These are phyloP conservation scores for Candida glucosophila DNA, from an alignment of 1,139 yeast genomes.

Conservation along the genomic window DNA sequence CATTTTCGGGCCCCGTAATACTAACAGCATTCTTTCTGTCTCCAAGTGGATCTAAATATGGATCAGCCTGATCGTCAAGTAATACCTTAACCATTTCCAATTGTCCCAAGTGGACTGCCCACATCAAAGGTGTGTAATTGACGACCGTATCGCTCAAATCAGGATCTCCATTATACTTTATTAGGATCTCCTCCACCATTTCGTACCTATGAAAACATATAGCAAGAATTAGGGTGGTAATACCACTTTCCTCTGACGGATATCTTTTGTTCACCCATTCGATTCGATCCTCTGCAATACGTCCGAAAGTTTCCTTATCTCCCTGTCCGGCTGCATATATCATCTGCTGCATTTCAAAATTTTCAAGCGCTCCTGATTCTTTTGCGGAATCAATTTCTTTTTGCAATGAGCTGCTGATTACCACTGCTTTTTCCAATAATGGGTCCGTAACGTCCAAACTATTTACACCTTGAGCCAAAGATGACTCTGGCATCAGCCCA, in stretches of 20 bases:
- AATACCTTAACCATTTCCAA: slow-evolving; percentile 26
- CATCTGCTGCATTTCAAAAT: slow-evolving; percentile 12
- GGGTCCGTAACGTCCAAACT: slow-evolving; percentile 25
- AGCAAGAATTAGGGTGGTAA: slow-evolving; percentile 44
- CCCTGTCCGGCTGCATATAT: slow-evolving; percentile 46
- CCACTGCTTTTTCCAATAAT: slow-evolving; percentile 33
- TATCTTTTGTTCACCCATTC: slow-evolving; percentile 19
- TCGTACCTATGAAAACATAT: slow-evolving; percentile 39
- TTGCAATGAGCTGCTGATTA: slow-evolving; percentile 39
- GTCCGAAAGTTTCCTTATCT: slow-evolving; percentile 36
- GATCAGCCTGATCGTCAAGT: slow-evolving; percentile 35
- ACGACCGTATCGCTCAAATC: slow-evolving; percentile 28
- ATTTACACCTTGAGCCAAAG: no score
- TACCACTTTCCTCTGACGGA: slow-evolving; percentile 34
- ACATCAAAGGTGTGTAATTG: slow-evolving; percentile 36
- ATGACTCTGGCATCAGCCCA: no score
- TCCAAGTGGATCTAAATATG: slow-evolving; percentile 22
- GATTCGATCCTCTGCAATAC: slow-evolving; percentile 21
- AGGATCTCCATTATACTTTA: slow-evolving; percentile 27
- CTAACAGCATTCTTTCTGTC: slow-evolving; percentile 26
- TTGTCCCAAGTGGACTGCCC: slow-evolving; percentile 37
- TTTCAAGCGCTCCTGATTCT: slow-evolving; percentile 4
- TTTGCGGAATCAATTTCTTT: slow-evolving; percentile 11
- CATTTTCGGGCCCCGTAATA: slow-evolving; percentile 23
- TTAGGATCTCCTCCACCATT: slow-evolving; percentile 35